Base-by-base conservation (phyloP, 805 yeast species). In the Starmerella etchellsii region DNA sequence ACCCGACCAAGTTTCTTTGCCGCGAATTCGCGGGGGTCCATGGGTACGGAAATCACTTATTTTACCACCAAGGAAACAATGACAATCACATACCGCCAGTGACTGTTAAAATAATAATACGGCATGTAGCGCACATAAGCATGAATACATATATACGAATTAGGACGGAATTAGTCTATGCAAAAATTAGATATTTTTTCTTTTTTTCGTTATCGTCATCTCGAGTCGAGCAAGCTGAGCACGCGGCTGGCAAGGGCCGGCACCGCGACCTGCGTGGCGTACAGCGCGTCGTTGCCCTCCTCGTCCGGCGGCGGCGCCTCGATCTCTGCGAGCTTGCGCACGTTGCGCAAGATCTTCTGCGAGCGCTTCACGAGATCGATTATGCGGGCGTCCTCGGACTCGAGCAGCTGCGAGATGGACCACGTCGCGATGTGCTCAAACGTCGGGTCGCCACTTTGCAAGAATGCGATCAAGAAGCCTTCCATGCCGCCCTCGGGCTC, bases 401-500 rank as follows among this genome's bases (percentile, higher is more conserved):
- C 98, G 50, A 91, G 71, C 49, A 91, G 70, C 63, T 91, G 98
- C 52, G 88, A 69, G 51, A 87, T 79, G 33, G 95, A 88, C 98
- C 98, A 91, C 46, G 87, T 72, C 1, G 97, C 95, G 63, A 91
- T 91, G 60, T 91, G 98, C 63, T 91, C 97, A 62, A 91, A 91
- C 0, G 97, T 91, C 13, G 94, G 80, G 59, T 87, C 91, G 31
- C 79, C 79, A 54, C 84, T 74, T 47, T 75, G 76, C 55, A 91
- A 67, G 59, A 88, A 91, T 54, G 87, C 68, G 27, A 75, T 68
- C 49, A 91, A 69, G 57, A 91, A 91, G 22, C 85, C 91, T 46
- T 74, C 71, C 44, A 91, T 78, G 42, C 97, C 97, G 44, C 83
- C 85, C 37, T 71, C 73, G 32, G 94, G 94, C 44, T 66, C 66